Evolutionary conservation across 176 grass and related monocot genomes (phyloP).

Genomic region (Aegilops bicornis): DNA sequence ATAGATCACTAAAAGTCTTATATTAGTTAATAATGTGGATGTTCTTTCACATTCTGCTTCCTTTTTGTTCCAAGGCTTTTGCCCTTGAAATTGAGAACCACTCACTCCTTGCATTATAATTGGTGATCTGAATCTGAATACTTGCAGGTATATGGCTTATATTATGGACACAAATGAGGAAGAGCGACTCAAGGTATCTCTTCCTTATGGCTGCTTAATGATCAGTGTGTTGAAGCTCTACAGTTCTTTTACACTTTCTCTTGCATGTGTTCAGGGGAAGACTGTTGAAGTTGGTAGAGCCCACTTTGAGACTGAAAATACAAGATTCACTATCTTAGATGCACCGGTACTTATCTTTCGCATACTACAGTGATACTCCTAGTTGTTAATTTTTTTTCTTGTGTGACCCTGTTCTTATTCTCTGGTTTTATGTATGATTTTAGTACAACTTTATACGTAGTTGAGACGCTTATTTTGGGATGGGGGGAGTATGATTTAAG

Average conservation of each 20-base stretch:
- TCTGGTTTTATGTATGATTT: neutral
- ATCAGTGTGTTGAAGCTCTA: neutral
- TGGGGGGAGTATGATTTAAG: neutral
- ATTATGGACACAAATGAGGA: constrained; percentile 99
- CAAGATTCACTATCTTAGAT: constrained; percentile 91
- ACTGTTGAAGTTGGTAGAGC: constrained; percentile 93
- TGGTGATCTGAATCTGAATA: constrained; percentile 2
- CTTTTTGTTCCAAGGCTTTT: neutral
- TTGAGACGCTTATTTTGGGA: no score
- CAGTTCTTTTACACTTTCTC: neutral
- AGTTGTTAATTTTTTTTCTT: neutral
- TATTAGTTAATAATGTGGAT: neutral
- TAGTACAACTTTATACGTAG: no score
- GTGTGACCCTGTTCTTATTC: neutral
- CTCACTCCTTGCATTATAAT: neutral
- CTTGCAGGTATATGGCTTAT: constrained; percentile 97
- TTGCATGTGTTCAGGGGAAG: constrained; percentile 57
- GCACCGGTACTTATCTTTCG: constrained; percentile 57
- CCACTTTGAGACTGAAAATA: constrained; percentile 85
- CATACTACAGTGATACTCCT: neutral
- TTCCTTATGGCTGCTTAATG: constrained; percentile 5
- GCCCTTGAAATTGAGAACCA: neutral
- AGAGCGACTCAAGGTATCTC: constrained; percentile 73
- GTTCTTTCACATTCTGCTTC: neutral
- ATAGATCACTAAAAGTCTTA: no score